phyloP scores from a whole-genome alignment of 306 rosid species.

The Quercus gilva region DNA sequence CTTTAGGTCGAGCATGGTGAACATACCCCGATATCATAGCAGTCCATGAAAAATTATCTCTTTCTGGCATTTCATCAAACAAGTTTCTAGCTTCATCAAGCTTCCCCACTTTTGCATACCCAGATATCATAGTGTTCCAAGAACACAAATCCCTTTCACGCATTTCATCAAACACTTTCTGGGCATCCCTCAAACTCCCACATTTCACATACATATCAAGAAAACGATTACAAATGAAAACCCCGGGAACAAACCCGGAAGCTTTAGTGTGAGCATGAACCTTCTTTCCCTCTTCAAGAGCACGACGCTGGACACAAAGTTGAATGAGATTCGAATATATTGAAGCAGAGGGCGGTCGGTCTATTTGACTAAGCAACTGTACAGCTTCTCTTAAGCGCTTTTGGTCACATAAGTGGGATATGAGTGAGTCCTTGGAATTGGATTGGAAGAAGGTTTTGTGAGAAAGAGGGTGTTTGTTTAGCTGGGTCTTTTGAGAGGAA shows the following conservation, averaged over 20 bases:
- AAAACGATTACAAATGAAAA: constrained; percentile 49
- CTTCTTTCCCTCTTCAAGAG: constrained; percentile 43
- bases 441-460: constrained; percentile 11
- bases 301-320: constrained; percentile 45
- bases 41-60: constrained; percentile 32
- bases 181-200: constrained; percentile 44
- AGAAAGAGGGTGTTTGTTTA: background rate
- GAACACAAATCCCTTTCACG: constrained; percentile 21
- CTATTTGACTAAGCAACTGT: constrained; percentile 35
- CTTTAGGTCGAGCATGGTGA: constrained; percentile 32
- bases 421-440: constrained; percentile 32
- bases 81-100: constrained; percentile 17
- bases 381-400: constrained; percentile 54
- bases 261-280: constrained; percentile 55
- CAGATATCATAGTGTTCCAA: constrained; percentile 24
- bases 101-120: constrained; percentile 32
- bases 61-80: constrained; percentile 22
- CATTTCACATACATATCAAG: constrained; percentile 52
- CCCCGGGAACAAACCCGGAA: constrained; percentile 46
- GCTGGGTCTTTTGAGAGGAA: constrained; percentile 22
- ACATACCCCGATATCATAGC: constrained; percentile 26
- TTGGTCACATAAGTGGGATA: constrained; percentile 36
- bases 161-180: constrained; percentile 23
- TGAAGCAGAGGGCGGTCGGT: constrained; percentile 26
- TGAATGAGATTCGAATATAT: constrained; percentile 47